These are phyloP conservation scores for Eleusine indica DNA, from an alignment of 176 grass and related monocot species.

Conservation along the genomic window DNA sequence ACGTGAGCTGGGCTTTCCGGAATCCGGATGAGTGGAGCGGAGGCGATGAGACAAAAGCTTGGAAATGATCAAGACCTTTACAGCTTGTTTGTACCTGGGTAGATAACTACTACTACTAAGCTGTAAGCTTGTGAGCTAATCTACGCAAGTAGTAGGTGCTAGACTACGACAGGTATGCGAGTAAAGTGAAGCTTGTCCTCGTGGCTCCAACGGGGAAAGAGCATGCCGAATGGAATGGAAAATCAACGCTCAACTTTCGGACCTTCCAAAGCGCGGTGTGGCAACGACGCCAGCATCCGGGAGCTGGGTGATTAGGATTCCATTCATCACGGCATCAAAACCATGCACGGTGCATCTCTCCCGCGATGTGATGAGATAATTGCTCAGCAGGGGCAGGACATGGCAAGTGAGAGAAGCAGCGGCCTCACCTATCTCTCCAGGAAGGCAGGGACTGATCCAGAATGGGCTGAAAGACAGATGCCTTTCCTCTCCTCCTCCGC, in stretches of 20 bases:
- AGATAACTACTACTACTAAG: conserved; percentile 4
- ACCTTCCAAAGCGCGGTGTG: conserved; percentile 26
- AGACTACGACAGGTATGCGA: conserved; percentile 1
- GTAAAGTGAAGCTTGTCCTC: conserved; percentile 3
- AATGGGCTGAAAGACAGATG: conserved; percentile 12
- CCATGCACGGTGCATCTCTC: neutral
- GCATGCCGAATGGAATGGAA: neutral
- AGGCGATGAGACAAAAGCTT: conserved; percentile 45
- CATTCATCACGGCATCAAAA: neutral
- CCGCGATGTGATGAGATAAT: conserved; percentile 11
- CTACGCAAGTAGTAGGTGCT: conserved; percentile 31
- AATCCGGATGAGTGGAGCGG: neutral
- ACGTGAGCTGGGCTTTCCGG: conserved; percentile 8
- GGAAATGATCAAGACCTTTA: conserved; percentile 28
- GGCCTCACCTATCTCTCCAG: neutral
- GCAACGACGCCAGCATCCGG: neutral
- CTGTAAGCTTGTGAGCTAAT: conserved; percentile 42
- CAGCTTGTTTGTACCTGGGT: conserved; percentile 45
- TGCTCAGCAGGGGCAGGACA: neutral
- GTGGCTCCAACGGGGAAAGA: conserved; percentile 16
- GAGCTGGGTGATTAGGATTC: neutral
- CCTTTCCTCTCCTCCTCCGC: conserved; percentile 13
- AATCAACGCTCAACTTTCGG: neutral
- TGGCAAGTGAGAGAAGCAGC: neutral
- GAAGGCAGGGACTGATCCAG: neutral